Evolutionary conservation across 2,329 filamentous ascomycete genomes (phyloP), one percentile per base, ranked within the genome.

Genomic region (Hymenoscyphus fraxineus): DNA sequence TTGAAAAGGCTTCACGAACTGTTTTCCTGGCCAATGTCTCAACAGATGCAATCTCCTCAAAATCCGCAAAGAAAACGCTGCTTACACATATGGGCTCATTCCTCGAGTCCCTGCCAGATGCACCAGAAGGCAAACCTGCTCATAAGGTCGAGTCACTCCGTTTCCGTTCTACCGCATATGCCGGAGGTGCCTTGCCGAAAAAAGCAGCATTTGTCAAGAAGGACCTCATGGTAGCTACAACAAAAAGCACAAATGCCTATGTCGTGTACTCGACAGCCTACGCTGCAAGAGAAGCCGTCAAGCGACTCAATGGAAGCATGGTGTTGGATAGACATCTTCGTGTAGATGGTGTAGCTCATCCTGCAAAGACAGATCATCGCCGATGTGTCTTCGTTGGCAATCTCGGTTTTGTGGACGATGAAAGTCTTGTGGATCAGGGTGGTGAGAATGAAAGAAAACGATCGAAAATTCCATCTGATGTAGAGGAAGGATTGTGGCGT

Each of bases 381-480:
- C 90, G 93, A 62, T 99, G 95, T 77, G 88, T 99, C 16, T 99
- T 99, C 74, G 91, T 99, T 32, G 95, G 95, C 58, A 99, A 99
- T 74, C 84, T 99, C 1, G 93, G 92, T 59, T 99, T 99, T 73
- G 92, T 99, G 16, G 94, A 97, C 73, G 92, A 97, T 70, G 93
- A 97, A 78, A 90, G 85, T 47, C 82, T 89, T 60, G 78, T 90
- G 27, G 85, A 85, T 59, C 83, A 88, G 40, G 86, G 87, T 51
- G 88, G 85, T 60, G 83, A 88, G 56, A 87, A 84, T 51, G 85
- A 87, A 60, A 91, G 91, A 74, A 92, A 91, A 78, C 87, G 86
- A 64, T 90, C 83, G 70, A 91, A 89, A 74, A 81, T 85, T 9
- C 91, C 93, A 1, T 88, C 91, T 44, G 94, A 98, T 77, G 82